These are phyloP conservation scores for Phytomonas sp. DNA, from an alignment of 208 protist species.

Conservation along the genomic window DNA sequence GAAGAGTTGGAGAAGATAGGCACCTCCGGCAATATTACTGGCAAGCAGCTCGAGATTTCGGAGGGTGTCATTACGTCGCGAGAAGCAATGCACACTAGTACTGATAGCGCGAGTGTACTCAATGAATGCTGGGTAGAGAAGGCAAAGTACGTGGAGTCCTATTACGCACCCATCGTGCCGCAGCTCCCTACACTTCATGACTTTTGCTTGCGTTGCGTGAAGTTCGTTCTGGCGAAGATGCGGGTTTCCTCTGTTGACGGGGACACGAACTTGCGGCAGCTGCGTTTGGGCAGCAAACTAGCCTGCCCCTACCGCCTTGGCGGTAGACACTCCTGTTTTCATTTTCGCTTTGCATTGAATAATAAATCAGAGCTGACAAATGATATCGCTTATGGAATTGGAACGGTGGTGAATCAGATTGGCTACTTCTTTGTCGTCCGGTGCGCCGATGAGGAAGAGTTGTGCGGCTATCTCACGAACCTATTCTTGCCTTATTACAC, in stretches of 20 bases:
- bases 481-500: slow-evolving; percentile 65
- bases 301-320: slow-evolving; percentile 41
- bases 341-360: slow-evolving; percentile 47
- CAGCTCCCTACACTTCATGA: slow-evolving; percentile 34
- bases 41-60: not conserved
- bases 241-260: slow-evolving; percentile 72
- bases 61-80: slow-evolving; percentile 4
- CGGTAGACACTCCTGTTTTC: slow-evolving; percentile 52
- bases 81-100: not conserved
- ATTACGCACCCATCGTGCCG: slow-evolving; percentile 71
- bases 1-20: not conserved
- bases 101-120: slow-evolving; percentile 4
- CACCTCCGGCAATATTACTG: not conserved
- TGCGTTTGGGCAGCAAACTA: slow-evolving; percentile 62
- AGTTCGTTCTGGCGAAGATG: slow-evolving; percentile 57
- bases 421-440: slow-evolving; percentile 70
- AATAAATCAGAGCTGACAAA: slow-evolving; percentile 52
- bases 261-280: slow-evolving; percentile 33
- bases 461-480: slow-evolving; percentile 59
- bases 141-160: slow-evolving; percentile 54
- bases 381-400: slow-evolving; percentile 59
- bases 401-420: slow-evolving; percentile 52
- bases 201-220: slow-evolving; percentile 68
- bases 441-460: slow-evolving; percentile 57
- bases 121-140: slow-evolving; percentile 62